These are phyloP conservation scores for Ceratorhiza oryzae-sativae DNA, from an alignment of 1,284 basidiomycete genomes.

Conservation along the genomic window DNA sequence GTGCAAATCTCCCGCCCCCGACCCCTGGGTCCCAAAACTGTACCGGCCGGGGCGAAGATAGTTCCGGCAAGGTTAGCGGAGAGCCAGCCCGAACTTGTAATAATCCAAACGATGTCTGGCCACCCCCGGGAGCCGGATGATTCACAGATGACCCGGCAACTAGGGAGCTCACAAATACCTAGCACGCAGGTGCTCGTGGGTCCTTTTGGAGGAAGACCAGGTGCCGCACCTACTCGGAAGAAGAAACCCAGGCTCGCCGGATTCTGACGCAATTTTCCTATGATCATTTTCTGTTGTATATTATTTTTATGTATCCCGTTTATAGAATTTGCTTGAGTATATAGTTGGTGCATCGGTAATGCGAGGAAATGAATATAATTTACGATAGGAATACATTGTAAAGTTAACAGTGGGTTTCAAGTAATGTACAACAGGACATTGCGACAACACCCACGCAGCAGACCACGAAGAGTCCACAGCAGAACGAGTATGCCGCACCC, in stretches of 20 bases:
- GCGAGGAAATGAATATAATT: too few species aligned
- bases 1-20: slow-evolving; percentile 12
- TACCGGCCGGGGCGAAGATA: background rate
- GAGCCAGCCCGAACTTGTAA: slow-evolving; percentile 32
- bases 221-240: slow-evolving; percentile 50
- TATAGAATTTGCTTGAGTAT: background rate
- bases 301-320: slow-evolving; percentile 15
- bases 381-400: too few species aligned
- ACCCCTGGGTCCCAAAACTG: background rate
- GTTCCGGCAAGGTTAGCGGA: background rate
- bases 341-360: too few species aligned
- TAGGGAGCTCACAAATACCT: slow-evolving; percentile 52
- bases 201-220: slow-evolving; percentile 68
- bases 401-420: too few species aligned
- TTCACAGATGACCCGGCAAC: slow-evolving; percentile 51
- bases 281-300: slow-evolving; percentile 16
- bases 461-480: slow-evolving; percentile 67
- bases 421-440: slow-evolving; percentile 92
- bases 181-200: slow-evolving; percentile 78
- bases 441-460: slow-evolving; percentile 71
- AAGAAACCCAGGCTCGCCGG: slow-evolving; percentile 50
- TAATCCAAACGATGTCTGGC: slow-evolving; percentile 33
- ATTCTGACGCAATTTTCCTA: background rate
- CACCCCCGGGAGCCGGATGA: slow-evolving; percentile 36
- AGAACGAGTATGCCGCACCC: slow-evolving; percentile 74